Conservation (phyloP, 2,329 filamentous ascomycete species). For the Colletotrichum australisinense region DNA sequence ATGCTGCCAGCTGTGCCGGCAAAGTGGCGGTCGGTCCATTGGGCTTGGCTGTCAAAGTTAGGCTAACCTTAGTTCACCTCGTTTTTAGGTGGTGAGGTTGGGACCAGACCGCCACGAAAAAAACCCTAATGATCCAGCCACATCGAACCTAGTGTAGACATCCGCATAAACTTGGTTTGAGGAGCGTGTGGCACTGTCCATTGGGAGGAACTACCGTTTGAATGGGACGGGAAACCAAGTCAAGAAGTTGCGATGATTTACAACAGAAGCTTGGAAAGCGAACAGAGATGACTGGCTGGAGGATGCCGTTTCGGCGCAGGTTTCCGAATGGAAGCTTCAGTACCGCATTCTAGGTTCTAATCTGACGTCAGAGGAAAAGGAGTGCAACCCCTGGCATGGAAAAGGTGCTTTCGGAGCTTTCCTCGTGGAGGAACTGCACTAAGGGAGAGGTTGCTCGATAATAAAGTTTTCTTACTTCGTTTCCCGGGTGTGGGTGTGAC, state of each 20-base stretch:
- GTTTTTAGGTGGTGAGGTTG: neutral
- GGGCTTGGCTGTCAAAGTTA: constrained; percentile 9
- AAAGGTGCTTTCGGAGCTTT: too few relatives aligned
- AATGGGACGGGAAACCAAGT: neutral
- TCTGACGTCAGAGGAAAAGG: constrained; percentile 1
- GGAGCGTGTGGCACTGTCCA: neutral
- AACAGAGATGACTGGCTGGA: neutral
- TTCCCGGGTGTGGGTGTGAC: neutral
- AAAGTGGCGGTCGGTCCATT: constrained; percentile 1
- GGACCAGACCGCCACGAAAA: neutral
- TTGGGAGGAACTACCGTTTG: neutral
- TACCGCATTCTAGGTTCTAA: neutral
- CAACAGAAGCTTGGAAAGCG: neutral
- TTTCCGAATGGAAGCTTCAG: neutral
- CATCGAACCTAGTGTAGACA: neutral
- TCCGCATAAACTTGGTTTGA: neutral
- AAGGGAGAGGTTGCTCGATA: neutral
- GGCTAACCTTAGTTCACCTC: neutral
- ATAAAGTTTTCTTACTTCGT: neutral
- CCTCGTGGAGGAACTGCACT: neutral
- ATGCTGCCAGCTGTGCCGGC: neutral
- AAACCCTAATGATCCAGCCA: neutral
- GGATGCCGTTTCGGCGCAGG: neutral
- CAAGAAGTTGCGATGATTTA: neutral
- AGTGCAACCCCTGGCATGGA: neutral